These are phyloP conservation scores for Poa pratensis DNA, from an alignment of 176 grass and related monocot genomes.

Conservation along the genomic window DNA sequence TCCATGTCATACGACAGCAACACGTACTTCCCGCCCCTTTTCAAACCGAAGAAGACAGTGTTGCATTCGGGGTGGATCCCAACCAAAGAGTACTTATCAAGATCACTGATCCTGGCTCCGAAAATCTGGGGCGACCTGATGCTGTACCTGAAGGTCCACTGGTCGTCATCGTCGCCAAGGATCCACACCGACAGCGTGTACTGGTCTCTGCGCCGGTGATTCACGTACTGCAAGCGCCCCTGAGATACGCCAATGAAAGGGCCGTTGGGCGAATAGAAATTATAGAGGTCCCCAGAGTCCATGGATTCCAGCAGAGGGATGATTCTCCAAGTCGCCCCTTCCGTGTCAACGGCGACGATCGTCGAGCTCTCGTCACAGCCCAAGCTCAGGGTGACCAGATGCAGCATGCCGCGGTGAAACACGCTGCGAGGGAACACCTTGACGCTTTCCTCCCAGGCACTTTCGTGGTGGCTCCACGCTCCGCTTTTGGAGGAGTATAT, in stretches of 20 bases:
- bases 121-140: background rate
- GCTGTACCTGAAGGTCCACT: background rate
- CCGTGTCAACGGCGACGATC: background rate
- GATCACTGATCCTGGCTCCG: background rate
- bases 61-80: background rate
- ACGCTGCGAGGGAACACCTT: background rate
- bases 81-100: background rate
- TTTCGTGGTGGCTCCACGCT: background rate
- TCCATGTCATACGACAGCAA: slow-evolving; percentile 3
- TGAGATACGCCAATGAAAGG: background rate
- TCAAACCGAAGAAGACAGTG: background rate
- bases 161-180: background rate
- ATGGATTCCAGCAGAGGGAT: slow-evolving; percentile 2
- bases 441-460: background rate
- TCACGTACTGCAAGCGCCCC: background rate
- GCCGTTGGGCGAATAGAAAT: background rate
- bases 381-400: background rate
- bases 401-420: background rate
- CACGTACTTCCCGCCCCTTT: background rate
- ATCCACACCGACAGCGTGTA: background rate
- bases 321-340: background rate
- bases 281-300: background rate
- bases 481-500: background rate
- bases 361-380: background rate
- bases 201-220: background rate